Evolutionary conservation across 768 basidiomycete species (phyloP).

Genomic region (Boletellus ananiceps): DNA sequence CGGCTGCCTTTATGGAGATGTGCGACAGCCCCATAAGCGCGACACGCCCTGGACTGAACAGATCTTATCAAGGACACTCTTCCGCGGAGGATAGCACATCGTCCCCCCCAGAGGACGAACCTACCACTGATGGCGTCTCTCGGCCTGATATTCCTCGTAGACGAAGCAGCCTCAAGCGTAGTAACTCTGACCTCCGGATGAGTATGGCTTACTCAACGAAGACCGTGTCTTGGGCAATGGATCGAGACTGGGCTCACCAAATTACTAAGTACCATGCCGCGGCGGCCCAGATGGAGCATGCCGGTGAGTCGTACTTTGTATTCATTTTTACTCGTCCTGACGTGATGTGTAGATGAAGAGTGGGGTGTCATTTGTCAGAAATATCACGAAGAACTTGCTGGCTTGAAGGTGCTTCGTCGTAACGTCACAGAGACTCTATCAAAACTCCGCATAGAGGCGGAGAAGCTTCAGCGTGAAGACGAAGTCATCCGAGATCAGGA

Average conservation of each 20-base stretch:
- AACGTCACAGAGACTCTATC: constrained; percentile 44
- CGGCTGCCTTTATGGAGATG: constrained; percentile 27
- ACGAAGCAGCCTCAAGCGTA: constrained; percentile 63
- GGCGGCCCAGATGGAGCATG: constrained; percentile 38
- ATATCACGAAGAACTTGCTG: constrained; percentile 60
- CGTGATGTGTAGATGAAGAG: constrained; percentile 42
- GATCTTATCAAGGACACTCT: constrained; percentile 13
- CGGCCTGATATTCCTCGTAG: constrained; percentile 40
- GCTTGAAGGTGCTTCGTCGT: constrained; percentile 51
- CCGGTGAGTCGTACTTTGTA: constrained; percentile 26
- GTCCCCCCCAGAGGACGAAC: constrained; percentile 32
- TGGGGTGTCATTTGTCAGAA: constrained; percentile 53
- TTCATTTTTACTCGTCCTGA: constrained; percentile 1
- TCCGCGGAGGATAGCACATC: constrained; percentile 19
- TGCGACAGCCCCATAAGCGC: constrained; percentile 31
- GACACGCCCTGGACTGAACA: constrained; percentile 8
- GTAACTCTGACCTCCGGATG: constrained; percentile 41
- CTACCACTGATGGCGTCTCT: constrained; percentile 25
- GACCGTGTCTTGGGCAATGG: constrained; percentile 74
- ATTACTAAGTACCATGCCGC: constrained; percentile 45
- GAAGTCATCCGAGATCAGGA: constrained; percentile 40
- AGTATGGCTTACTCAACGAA: constrained; percentile 52
- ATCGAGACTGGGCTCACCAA: constrained; percentile 54
- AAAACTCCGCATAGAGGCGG: constrained; percentile 36
- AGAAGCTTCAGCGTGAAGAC: constrained; percentile 40